These are phyloP conservation scores for Tetradesmus lagerheimii DNA, from an alignment of 139 green algal genomes.

Conservation along the genomic window DNA sequence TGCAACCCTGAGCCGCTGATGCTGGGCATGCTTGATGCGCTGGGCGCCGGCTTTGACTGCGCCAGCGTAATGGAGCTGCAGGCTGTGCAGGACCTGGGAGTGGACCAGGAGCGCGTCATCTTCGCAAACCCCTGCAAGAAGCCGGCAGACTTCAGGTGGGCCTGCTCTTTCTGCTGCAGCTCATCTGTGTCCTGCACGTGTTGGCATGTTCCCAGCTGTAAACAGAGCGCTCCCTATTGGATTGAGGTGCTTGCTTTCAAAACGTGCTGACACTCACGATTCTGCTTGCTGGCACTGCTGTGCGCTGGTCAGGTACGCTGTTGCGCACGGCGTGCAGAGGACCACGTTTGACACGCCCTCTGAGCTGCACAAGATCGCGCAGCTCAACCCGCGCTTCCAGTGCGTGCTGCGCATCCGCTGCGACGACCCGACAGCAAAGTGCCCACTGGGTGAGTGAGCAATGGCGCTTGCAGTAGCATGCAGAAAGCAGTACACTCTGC, in stretches of 20 bases:
- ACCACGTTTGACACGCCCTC: slow-evolving; percentile 82
- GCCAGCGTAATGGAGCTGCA: slow-evolving; percentile 85
- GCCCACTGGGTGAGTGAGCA: not conserved
- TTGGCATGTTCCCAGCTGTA: too few species aligned
- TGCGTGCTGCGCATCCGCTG: slow-evolving; percentile 87
- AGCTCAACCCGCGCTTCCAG: slow-evolving; percentile 55
- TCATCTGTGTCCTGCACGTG: not conserved
- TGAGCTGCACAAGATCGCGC: slow-evolving; percentile 94
- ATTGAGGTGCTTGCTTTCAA: too few species aligned
- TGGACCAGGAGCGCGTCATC: slow-evolving; percentile 77
- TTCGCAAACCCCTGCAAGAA: slow-evolving; percentile 94
- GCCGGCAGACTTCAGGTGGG: slow-evolving; percentile 73
- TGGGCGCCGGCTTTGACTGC: slow-evolving; percentile 94
- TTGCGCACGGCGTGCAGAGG: slow-evolving; percentile 32
- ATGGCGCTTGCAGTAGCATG: not conserved
- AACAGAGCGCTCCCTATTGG: too few species aligned
- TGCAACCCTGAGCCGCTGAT: slow-evolving; percentile 13
- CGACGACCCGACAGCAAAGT: slow-evolving; percentile 66
- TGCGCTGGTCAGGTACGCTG: slow-evolving; percentile 4
- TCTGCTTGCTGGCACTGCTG: not conserved
- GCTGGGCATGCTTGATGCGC: slow-evolving; percentile 64
- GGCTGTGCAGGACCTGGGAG: slow-evolving; percentile 45
- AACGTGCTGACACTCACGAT: too few species aligned
- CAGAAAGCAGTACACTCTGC: not conserved
- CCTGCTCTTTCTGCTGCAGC: not conserved